Evolutionary conservation across 495 filamentous ascomycete genomes (phyloP), one percentile per base, ranked within the genome.

Genomic region (Amniculicola lignicola): DNA sequence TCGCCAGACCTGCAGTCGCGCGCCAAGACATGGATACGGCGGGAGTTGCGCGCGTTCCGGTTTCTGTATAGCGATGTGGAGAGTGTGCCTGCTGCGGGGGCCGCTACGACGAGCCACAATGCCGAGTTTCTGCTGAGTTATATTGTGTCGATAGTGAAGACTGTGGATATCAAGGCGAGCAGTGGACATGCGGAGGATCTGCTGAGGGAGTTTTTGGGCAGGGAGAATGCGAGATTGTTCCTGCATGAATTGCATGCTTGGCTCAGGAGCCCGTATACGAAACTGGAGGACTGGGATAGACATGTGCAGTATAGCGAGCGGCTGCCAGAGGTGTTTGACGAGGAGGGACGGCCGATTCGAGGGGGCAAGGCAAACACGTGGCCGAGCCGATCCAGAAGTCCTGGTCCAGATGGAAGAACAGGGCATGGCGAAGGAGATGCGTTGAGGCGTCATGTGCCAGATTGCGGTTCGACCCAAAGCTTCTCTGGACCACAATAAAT

Each of bases 51-150:
- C 62, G 90, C 95, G 35, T 98, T 96, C 61, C 78, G 79, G 40
- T 96, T 90, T 64, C 57, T 60, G 14, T 15, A 54, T 14, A 10
- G 64, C 11, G 62, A 47, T 19, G 36, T 44, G 1, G 27, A 38
- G 7, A 14, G 10, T 3, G 21, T 21, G 12, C 51, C 31, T 16
- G 11, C 63, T 12, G 19, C 33, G 9, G 50, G 25, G 55, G 37
- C 10, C 7, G 70, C 29, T 62, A 67, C 24, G 53, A 64, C 72
- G 37, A 77, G 79, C 2, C 87, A 85, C 59, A 94, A 92, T 67
- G 83, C 87, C 11, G 92, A 95, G 63, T 98, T 95, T 53, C 67
- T 98, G 21, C 81, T 96, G 18, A 89, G 93, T 60, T 96, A 95
- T 63, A 81, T 94, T 50, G 71, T 96, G 40, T 87, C 87, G 27